Percentiles rank a stretch among this genome's conserved stretches.
These are phyloP conservation scores for Kwoniella europaea DNA, from an alignment of 768 basidiomycete genomes.

Conservation along the genomic window DNA sequence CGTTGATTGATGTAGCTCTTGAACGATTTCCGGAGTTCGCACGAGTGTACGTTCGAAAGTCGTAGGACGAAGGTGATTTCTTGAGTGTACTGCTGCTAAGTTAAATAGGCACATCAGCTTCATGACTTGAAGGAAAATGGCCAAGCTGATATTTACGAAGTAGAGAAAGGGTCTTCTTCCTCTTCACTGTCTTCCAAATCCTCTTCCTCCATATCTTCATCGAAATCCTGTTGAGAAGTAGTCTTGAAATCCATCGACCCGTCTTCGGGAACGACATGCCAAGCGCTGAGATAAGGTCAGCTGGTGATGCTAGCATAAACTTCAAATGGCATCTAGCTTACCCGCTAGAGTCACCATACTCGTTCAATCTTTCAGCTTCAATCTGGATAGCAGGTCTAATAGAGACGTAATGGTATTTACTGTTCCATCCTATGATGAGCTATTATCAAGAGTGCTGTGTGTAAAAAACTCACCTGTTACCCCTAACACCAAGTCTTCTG, in stretches of 20 bases:
- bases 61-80: conserved; percentile 67
- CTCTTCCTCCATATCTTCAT: conserved; percentile 76
- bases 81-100: conserved; percentile 66
- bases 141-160: conserved; percentile 72
- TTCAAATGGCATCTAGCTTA: conserved; percentile 49
- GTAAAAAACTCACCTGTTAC: conserved; percentile 62
- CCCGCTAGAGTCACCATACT: conserved; percentile 46
- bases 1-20: conserved; percentile 20
- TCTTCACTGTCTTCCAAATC: conserved; percentile 82
- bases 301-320: conserved; percentile 46
- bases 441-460: neutral
- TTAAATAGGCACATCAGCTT: conserved; percentile 65
- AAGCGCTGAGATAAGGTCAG: conserved; percentile 35
- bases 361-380: conserved; percentile 55
- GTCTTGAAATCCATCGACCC: conserved; percentile 69
- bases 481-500: conserved; percentile 84
- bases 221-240: conserved; percentile 58
- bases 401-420: conserved; percentile 79
- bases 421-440: conserved; percentile 54
- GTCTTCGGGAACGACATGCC: conserved; percentile 65
- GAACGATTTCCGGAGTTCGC: conserved; percentile 4
- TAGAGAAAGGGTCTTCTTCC: conserved; percentile 71
- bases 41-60: conserved; percentile 14
- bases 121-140: conserved; percentile 61
- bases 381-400: conserved; percentile 37